A percentile compares a stretch with the other conserved stretches of the same genome.
Conservation (phyloP, 2,329 filamentous ascomycete species). For the Fusarium phyllophilum region DNA sequence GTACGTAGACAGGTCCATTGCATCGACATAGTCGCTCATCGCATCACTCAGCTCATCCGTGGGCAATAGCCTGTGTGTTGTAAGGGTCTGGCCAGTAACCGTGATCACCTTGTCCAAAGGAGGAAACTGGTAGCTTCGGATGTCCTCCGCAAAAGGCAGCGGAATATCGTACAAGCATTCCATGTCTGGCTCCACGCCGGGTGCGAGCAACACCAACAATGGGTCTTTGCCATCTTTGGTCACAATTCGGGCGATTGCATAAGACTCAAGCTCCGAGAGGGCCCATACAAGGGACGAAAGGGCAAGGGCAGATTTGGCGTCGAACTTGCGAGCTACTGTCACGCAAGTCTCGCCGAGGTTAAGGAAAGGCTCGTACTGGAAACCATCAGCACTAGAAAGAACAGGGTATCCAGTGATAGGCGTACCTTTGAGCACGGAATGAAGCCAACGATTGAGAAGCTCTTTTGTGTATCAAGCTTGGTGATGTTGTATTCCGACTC, state of each 20-base stretch:
- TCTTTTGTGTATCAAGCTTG: slow-evolving; percentile 80
- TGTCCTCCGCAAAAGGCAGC: slow-evolving; percentile 91
- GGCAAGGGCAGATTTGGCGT: slow-evolving; percentile 84
- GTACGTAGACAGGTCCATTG: slow-evolving; percentile 84
- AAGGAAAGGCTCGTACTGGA: slow-evolving; percentile 82
- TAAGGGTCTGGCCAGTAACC: slow-evolving; percentile 82
- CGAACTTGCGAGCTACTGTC: slow-evolving; percentile 79
- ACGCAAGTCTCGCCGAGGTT: slow-evolving; percentile 84
- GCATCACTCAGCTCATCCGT: slow-evolving; percentile 76
- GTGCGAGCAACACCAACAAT: slow-evolving; percentile 79
- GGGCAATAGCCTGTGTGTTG: slow-evolving; percentile 85
- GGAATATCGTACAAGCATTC: slow-evolving; percentile 92
- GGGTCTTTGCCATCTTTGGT: slow-evolving; percentile 85
- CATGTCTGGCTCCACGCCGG: slow-evolving; percentile 79
- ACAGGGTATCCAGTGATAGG: neutral
- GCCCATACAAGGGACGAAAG: slow-evolving; percentile 91
- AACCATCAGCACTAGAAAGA: slow-evolving; percentile 11
- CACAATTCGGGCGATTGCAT: slow-evolving; percentile 87
- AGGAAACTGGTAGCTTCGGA: slow-evolving; percentile 90
- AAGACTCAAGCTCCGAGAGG: slow-evolving; percentile 84
- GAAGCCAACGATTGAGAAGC: slow-evolving; percentile 88
- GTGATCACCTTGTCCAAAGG: slow-evolving; percentile 89
- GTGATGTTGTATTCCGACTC: slow-evolving; percentile 88
- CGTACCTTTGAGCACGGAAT: slow-evolving; percentile 75
- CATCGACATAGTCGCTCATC: slow-evolving; percentile 93